Conservation (phyloP, 768 basidiomycete genomes). For the Suillus subluteus region DNA sequence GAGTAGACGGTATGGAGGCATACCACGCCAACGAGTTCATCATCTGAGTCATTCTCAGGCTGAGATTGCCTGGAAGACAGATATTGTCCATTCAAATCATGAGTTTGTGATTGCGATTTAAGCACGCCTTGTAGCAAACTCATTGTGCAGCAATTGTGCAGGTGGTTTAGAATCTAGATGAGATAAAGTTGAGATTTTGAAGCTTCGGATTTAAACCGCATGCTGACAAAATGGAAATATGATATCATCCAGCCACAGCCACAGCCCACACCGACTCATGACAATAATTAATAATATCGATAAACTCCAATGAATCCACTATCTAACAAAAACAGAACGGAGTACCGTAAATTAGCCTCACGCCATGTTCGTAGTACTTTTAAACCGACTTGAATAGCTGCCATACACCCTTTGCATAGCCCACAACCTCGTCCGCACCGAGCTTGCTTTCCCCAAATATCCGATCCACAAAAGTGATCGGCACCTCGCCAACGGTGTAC, state of each 20-base stretch:
- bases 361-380: not conserved
- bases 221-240: slow-evolving; percentile 11
- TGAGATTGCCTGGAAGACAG: slow-evolving; percentile 13
- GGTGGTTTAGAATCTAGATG: not conserved
- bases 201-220: not conserved
- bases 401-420: slow-evolving; percentile 87
- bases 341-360: not conserved
- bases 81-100: slow-evolving; percentile 25
- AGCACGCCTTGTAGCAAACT: slow-evolving; percentile 72
- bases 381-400: slow-evolving; percentile 74
- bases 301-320: not conserved
- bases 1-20: slow-evolving; percentile 30
- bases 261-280: not conserved
- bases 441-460: slow-evolving; percentile 94
- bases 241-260: slow-evolving; percentile 14
- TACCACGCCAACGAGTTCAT: slow-evolving; percentile 76
- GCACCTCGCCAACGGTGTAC: slow-evolving; percentile 87
- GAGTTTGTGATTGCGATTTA: slow-evolving; percentile 46
- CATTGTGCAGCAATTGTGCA: slow-evolving; percentile 47
- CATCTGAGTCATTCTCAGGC: slow-evolving; percentile 56
- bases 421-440: slow-evolving; percentile 85
- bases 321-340: not conserved
- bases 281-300: not conserved
- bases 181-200: slow-evolving; percentile 12
- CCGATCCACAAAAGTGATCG: slow-evolving; percentile 93